Percentiles rank a stretch among this genome's conserved stretches.
Conservation (phyloP, 352 stramenopile species). For the Globisporangium acanthophoron region DNA sequence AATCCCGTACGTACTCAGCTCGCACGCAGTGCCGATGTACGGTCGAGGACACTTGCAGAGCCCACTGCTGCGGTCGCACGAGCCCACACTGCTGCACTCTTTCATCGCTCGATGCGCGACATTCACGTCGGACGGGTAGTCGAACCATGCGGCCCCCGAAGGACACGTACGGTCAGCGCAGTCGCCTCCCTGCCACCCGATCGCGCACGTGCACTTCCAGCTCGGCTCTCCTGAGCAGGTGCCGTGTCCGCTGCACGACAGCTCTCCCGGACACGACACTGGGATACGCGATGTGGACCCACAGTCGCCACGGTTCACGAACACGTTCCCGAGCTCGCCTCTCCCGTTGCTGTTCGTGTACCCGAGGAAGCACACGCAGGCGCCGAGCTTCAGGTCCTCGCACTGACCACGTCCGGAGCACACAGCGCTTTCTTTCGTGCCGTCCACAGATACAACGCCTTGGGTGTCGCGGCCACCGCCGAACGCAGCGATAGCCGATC, state of each 20-base stretch:
- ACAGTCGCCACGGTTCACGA: slow-evolving; percentile 63
- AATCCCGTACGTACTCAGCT: slow-evolving; percentile 47
- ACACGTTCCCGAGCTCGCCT: slow-evolving; percentile 31
- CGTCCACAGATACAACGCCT: slow-evolving; percentile 31
- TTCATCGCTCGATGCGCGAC: slow-evolving; percentile 37
- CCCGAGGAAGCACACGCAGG: slow-evolving; percentile 53
- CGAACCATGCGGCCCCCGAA: slow-evolving; percentile 52
- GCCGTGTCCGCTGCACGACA: slow-evolving; percentile 75
- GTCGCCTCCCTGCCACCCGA: slow-evolving; percentile 70
- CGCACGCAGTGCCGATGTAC: slow-evolving; percentile 62
- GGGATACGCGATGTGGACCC: slow-evolving; percentile 49
- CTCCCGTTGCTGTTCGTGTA: slow-evolving; percentile 66
- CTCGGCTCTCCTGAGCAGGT: slow-evolving; percentile 47
- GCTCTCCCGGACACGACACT: slow-evolving; percentile 56
- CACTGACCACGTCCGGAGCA: slow-evolving; percentile 66
- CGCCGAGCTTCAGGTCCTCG: slow-evolving; percentile 49
- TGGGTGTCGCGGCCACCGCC: slow-evolving; percentile 20
- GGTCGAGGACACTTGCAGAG: slow-evolving; percentile 66
- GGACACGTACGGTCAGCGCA: slow-evolving; percentile 72
- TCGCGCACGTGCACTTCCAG: slow-evolving; percentile 61
- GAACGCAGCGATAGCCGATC: slow-evolving; percentile 25
- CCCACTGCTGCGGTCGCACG: slow-evolving; percentile 64
- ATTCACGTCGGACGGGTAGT: slow-evolving; percentile 49
- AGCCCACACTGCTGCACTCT: slow-evolving; percentile 63
- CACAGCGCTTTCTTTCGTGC: slow-evolving; percentile 62